Percentiles rank a stretch among this genome's conserved stretches.
Conservation (phyloP, 352 stramenopile species). For the Halophytophthora polymorphica region DNA sequence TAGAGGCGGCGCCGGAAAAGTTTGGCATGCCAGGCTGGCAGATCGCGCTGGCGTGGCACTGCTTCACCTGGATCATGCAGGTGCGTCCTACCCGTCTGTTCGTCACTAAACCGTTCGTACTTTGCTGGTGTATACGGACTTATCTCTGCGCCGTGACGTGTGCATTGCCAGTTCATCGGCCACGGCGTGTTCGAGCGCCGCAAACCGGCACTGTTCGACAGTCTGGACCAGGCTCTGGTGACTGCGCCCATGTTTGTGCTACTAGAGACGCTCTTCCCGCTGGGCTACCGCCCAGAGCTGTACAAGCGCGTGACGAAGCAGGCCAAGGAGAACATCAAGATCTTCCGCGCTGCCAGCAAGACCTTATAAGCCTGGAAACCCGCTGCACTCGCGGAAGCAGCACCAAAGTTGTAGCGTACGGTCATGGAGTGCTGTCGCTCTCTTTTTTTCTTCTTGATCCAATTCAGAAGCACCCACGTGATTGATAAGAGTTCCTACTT, state of each 20-base stretch:
- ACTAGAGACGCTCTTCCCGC: slow-evolving; percentile 67
- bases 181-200: slow-evolving; percentile 84
- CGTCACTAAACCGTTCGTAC: background rate
- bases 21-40: slow-evolving; percentile 46
- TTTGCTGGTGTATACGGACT: background rate
- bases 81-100: background rate
- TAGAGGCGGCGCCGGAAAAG: slow-evolving; percentile 25
- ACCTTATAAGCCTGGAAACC: slow-evolving; percentile 17
- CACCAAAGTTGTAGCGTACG: background rate
- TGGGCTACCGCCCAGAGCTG: slow-evolving; percentile 76
- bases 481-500: too few species aligned
- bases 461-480: too few species aligned
- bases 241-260: slow-evolving; percentile 87
- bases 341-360: slow-evolving; percentile 40
- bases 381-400: background rate
- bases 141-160: background rate
- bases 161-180: slow-evolving; percentile 67
- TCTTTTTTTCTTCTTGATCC: background rate
- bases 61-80: slow-evolving; percentile 63
- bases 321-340: slow-evolving; percentile 55
- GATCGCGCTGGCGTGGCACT: slow-evolving; percentile 54
- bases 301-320: slow-evolving; percentile 53
- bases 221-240: slow-evolving; percentile 75
- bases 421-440: background rate
- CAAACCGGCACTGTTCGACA: slow-evolving; percentile 83